Evolutionary conservation across 495 filamentous ascomycete genomes (phyloP).

Genomic region (Penicillium daleae): DNA sequence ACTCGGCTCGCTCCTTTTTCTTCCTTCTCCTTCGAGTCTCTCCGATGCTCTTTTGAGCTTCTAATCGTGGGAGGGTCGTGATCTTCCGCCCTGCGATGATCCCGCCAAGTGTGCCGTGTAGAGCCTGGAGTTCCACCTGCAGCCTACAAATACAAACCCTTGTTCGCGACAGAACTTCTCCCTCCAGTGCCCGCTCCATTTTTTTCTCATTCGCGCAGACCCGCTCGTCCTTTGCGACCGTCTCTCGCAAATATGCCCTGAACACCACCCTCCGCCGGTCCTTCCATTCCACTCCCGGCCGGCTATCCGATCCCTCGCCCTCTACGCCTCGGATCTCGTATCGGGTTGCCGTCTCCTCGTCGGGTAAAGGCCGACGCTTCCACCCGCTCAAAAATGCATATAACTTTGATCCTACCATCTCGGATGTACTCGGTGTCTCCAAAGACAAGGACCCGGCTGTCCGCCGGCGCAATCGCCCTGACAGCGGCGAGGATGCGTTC

Average conservation of each 20-base stretch:
- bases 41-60: slow-evolving; percentile 13
- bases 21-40: slow-evolving; percentile 1
- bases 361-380: slow-evolving; percentile 77
- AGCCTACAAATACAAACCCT: slow-evolving; percentile 41
- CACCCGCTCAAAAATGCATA: slow-evolving; percentile 71
- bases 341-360: slow-evolving; percentile 59
- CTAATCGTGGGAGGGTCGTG: slow-evolving; percentile 12
- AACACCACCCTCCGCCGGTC: slow-evolving; percentile 18
- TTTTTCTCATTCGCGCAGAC: slow-evolving; percentile 13
- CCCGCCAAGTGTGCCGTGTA: slow-evolving; percentile 33
- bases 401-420: slow-evolving; percentile 69
- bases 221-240: slow-evolving; percentile 14
- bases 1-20: neutral
- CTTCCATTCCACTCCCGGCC: slow-evolving; percentile 36
- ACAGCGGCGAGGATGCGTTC: slow-evolving; percentile 93
- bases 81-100: slow-evolving; percentile 30
- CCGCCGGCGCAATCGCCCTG: slow-evolving; percentile 56
- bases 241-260: slow-evolving; percentile 8
- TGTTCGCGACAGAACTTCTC: slow-evolving; percentile 27
- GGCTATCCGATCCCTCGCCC: slow-evolving; percentile 18
- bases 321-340: slow-evolving; percentile 46
- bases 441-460: slow-evolving; percentile 35
- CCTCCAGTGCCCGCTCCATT: slow-evolving; percentile 5
- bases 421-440: slow-evolving; percentile 55
- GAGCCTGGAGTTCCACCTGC: slow-evolving; percentile 48